A percentile compares a stretch with the other conserved stretches of the same genome.
Conservation (phyloP, 1,284 basidiomycete species). For the Dichomitus squalens region DNA sequence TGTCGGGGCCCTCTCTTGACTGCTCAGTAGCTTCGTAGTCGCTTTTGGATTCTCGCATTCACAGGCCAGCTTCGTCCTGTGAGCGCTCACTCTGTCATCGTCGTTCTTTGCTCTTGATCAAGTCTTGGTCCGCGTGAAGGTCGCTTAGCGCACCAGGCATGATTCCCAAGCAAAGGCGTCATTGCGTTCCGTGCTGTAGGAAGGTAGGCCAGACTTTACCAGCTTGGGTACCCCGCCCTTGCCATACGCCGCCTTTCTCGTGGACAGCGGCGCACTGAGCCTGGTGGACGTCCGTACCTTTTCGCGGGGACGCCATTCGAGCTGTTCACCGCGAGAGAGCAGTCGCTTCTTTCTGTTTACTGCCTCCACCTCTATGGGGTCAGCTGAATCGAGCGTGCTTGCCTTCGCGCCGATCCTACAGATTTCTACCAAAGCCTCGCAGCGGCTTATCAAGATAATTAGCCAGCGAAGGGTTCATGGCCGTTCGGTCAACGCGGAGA, state of each 20-base stretch:
- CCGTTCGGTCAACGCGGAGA: conserved; percentile 1
- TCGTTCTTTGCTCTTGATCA: no score
- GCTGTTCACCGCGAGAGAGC: background rate
- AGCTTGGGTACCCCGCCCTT: background rate
- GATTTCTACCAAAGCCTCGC: background rate
- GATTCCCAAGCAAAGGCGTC: background rate
- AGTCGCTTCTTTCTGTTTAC: background rate
- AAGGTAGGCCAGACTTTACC: background rate
- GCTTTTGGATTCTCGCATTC: background rate
- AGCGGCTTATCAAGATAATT: background rate
- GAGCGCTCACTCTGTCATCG: background rate
- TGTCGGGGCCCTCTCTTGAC: background rate
- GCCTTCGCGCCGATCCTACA: conserved; percentile 2
- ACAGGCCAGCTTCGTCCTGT: background rate
- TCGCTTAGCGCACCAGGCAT: background rate
- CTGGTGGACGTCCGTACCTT: background rate
- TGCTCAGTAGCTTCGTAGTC: conserved; percentile 1
- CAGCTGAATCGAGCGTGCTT: background rate
- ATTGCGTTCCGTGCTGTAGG: background rate
- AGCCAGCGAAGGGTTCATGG: conserved; percentile 1
- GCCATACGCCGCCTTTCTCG: background rate
- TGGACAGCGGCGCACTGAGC: background rate
- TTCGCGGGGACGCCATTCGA: background rate
- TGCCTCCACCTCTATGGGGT: background rate
- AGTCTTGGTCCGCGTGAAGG: conserved; percentile 1